These are phyloP conservation scores for Neofusicoccum kwambonambiense DNA, from an alignment of 2,329 filamentous ascomycete species.

Conservation along the genomic window DNA sequence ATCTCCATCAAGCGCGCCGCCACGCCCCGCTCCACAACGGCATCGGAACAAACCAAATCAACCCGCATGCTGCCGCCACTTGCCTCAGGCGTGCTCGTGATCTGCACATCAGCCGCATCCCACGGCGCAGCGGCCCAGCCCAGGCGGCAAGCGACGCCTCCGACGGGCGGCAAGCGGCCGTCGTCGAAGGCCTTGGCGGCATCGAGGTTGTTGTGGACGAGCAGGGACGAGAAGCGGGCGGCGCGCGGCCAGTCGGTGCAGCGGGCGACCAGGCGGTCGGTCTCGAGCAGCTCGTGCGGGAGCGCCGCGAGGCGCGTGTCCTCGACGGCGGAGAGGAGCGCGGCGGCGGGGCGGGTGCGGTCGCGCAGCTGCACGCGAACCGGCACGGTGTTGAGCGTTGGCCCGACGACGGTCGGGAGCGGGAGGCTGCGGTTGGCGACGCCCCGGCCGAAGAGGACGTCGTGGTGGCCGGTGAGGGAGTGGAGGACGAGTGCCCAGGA, in stretches of 20 bases:
- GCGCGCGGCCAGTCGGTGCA: conserved; percentile 29
- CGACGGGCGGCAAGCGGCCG: conserved; percentile 40
- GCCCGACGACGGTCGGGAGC: conserved; percentile 59
- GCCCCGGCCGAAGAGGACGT: conserved; percentile 64
- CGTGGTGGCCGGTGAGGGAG: conserved; percentile 42
- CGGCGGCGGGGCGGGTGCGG: conserved; percentile 43
- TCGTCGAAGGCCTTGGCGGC: conserved; percentile 54
- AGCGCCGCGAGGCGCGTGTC: conserved; percentile 33
- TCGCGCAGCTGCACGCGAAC: conserved; percentile 52
- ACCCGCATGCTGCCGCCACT: neutral
- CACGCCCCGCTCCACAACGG: neutral
- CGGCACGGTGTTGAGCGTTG: conserved; percentile 67
- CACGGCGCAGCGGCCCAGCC: conserved; percentile 58
- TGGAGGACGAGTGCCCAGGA: conserved; percentile 65
- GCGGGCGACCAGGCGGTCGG: conserved; percentile 37
- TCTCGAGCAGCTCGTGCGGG: conserved; percentile 36
- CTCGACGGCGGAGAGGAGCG: conserved; percentile 38
- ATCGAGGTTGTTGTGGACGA: conserved; percentile 34
- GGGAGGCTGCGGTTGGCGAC: conserved; percentile 64
- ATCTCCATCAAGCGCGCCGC: neutral
- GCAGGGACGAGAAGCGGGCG: conserved; percentile 38
- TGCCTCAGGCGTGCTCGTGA: conserved; percentile 16
- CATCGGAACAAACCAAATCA: neutral
- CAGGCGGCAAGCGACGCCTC: conserved; percentile 33
- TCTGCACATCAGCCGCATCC: conserved; percentile 25